Evolutionary conservation across 768 basidiomycete genomes (phyloP), one percentile per base, ranked within the genome.

Genomic region (Xerocomus spinulosus): DNA sequence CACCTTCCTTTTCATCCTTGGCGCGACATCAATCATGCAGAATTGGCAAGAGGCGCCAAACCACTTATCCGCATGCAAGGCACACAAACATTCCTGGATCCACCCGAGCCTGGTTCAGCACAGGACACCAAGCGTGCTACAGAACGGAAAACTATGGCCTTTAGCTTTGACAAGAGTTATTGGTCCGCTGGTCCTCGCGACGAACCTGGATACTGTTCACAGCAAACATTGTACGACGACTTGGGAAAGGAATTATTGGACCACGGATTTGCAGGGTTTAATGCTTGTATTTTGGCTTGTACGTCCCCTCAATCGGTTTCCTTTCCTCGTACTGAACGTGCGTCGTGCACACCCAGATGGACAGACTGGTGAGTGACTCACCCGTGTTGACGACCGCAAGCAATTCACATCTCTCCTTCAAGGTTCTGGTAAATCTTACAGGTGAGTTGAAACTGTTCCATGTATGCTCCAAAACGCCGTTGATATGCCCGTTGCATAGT

Each of bases 281-380:
- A 98, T 76, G 90, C 93, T 40, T 97, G 93, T 78, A 96, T 99
- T 70, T 78, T 99, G 65, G 95, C 96, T 69, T 98, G 94, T 96
- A 71, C 78, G 94, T 85, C 8, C 12, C 51, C 50, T 42, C 57
- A 25, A 57, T 41, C 34, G n/a, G n/a, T 10, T 28, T n/a, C 9
- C 13, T 17, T 38, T 37, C 12, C 13, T 35, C 17, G 4, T 30
- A 25, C 48, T 49, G 24, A 55, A 29, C 17, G 26, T 14, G 24
- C 36, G 14, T 6, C 37, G 24, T 42, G 23, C 23, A 39, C 25
- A 21, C 36, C 20, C 40, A 80, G 78, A 80, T 75, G 90, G 90
- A 61, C 90, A 92, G 73, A 92, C 90, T 64, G 90, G 89, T 92
- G 67, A 66, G 85, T 54, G 18, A 24, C 40, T 47, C 18, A 37